These are phyloP conservation scores for Tetrahymena elliotti DNA, from an alignment of 73 alveolate species.

Conservation along the genomic window DNA sequence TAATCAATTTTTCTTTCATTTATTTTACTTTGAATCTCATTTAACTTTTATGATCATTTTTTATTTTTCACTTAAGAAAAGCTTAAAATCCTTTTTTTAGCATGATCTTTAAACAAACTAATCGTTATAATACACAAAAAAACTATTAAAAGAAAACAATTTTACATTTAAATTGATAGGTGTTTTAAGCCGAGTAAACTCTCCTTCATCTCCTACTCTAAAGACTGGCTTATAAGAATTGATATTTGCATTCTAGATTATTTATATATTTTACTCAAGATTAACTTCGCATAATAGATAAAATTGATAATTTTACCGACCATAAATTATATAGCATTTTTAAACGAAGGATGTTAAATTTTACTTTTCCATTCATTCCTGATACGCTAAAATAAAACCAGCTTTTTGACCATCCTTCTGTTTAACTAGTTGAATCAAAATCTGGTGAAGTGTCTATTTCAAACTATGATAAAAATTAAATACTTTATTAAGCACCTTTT, in stretches of 20 bases:
- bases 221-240: neutral
- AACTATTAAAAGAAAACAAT: neutral
- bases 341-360: neutral
- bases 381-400: neutral
- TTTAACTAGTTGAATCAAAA: neutral
- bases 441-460: neutral
- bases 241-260: neutral
- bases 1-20: too few relatives aligned
- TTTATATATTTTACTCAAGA: neutral
- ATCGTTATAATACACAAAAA: neutral
- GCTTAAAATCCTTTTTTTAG: too few relatives aligned
- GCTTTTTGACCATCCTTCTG: neutral
- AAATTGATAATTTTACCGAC: constrained; percentile 19
- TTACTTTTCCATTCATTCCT: neutral
- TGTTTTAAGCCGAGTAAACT: neutral
- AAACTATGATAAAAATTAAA: neutral
- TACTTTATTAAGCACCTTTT: neutral
- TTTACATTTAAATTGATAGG: neutral
- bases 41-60: too few relatives aligned
- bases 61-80: too few relatives aligned
- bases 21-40: too few relatives aligned
- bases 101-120: too few relatives aligned
- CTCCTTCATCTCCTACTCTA: neutral
- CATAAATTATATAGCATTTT: neutral
- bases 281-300: neutral